phyloP scores from a whole-genome alignment of 352 stramenopile species.

The Blastocystis sp. region DNA sequence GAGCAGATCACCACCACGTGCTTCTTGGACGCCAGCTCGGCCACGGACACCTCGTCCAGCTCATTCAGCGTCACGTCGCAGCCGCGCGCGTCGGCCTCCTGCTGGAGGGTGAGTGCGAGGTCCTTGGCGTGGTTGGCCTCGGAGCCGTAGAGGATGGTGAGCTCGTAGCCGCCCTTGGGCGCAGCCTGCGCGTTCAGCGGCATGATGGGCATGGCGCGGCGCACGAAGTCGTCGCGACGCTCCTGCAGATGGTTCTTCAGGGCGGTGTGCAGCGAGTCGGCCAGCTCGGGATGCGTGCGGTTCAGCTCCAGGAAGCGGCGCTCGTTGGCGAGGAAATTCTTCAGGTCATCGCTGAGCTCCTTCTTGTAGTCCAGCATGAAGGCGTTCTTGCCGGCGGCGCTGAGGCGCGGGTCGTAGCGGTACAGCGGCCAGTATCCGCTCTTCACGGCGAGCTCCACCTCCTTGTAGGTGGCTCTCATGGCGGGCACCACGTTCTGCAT shows the following conservation, averaged over 20 bases:
- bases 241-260: constrained; percentile 80
- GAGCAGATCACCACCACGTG: constrained; percentile 80
- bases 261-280: constrained; percentile 74
- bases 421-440: constrained; percentile 86
- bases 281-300: constrained; percentile 78
- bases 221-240: constrained; percentile 78
- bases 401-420: constrained; percentile 81
- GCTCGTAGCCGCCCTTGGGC: constrained; percentile 77
- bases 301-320: constrained; percentile 85
- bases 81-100: constrained; percentile 77
- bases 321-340: constrained; percentile 83
- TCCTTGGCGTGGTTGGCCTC: constrained; percentile 79
- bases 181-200: constrained; percentile 74
- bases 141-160: constrained; percentile 78
- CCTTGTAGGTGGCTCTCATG: constrained; percentile 79
- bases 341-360: constrained; percentile 83
- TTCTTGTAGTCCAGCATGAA: constrained; percentile 84
- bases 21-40: constrained; percentile 77
- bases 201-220: constrained; percentile 77
- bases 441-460: constrained; percentile 82
- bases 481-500: constrained; percentile 74
- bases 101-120: constrained; percentile 77
- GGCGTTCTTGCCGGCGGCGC: constrained; percentile 80
- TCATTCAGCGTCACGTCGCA: constrained; percentile 73
- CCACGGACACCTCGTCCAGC: constrained; percentile 81